These are phyloP conservation scores for Candida chauliodis DNA, from an alignment of 805 yeast species.

Conservation along the genomic window DNA sequence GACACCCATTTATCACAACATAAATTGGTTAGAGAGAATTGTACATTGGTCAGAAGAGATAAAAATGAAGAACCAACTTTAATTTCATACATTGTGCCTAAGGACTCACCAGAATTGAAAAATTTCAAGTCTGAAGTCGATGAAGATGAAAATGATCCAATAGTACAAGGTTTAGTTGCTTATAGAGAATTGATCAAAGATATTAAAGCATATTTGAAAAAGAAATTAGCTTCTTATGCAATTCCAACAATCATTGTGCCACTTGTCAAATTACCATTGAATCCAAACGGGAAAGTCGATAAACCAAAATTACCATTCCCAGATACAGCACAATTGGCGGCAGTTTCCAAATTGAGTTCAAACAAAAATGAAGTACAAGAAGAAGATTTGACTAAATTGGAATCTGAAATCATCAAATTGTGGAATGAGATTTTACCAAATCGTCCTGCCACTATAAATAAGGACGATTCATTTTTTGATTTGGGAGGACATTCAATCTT, in stretches of 20 bases:
- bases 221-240: constrained; percentile 88
- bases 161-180: constrained; percentile 74
- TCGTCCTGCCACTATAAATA: constrained; percentile 71
- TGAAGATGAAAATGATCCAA: constrained; percentile 48
- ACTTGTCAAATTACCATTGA: constrained; percentile 78
- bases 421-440: constrained; percentile 87
- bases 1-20: constrained; percentile 96
- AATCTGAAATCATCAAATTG: constrained; percentile 67
- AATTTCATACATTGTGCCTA: constrained; percentile 88
- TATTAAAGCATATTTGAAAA: constrained; percentile 77
- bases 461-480: constrained; percentile 90
- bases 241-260: constrained; percentile 92
- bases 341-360: constrained; percentile 53
- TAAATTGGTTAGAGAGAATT: constrained; percentile 85
- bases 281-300: constrained; percentile 98
- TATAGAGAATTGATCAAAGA: constrained; percentile 77
- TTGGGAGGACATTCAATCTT: constrained; percentile 97
- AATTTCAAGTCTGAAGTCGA: constrained; percentile 50
- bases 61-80: constrained; percentile 89
- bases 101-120: constrained; percentile 42
- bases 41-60: constrained; percentile 88
- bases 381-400: constrained; percentile 54
- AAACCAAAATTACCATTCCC: constrained; percentile 97
- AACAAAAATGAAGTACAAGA: constrained; percentile 38
- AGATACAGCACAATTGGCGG: constrained; percentile 75